Base-by-base conservation (phyloP, 208 protist genomes). In the Trypanosoma caninum region DNA sequence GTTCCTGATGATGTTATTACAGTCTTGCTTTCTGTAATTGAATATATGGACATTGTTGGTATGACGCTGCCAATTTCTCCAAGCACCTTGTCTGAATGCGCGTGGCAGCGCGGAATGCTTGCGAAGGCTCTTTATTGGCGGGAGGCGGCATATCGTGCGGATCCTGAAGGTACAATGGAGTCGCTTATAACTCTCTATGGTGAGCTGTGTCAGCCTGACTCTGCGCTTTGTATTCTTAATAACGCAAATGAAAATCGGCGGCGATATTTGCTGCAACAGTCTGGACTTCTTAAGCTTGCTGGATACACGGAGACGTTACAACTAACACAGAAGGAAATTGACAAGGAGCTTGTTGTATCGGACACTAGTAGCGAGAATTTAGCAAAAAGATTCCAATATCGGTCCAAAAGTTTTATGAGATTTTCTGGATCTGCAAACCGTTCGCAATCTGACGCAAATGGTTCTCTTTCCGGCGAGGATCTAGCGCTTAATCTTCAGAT, bases 111-210 rank as follows among this genome's bases (percentile, higher is more conserved):
- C 2, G 89, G 85, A n/a, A 91, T 93, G 83, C 70, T 93, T 10
- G 89, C 85, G 35, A 92, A 92, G 66, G 82, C 89, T 27, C 75
- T 95, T 22, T 93, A 87, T 69, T 95, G 89, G 85, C 72, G 84
- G 25, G 89, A 95, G 59, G 76, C 76, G 13, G 84, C 84, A 8
- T 95, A 93, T 73, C 84, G 89, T 16, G 72, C 81, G 23, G 69
- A 91, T 64, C 77, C 82, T 20, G 41, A 69, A 10, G 69, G 51
- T 20, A 91, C 78, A 13, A 72, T 80, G 6, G 81, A 95, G 53
- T 89, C 84, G 2, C 85, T 95, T 54, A 88, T 93, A 50, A 79
- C 69, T 4, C 63, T 93, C 3, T 95, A 93, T 60, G 83, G 81
- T 52, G 82, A 91, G 56, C 68, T 95, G 35, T 72, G 87, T 70